These are phyloP conservation scores for Aspergillus eucalypticola DNA, from an alignment of 2,329 filamentous ascomycete genomes.

Conservation along the genomic window DNA sequence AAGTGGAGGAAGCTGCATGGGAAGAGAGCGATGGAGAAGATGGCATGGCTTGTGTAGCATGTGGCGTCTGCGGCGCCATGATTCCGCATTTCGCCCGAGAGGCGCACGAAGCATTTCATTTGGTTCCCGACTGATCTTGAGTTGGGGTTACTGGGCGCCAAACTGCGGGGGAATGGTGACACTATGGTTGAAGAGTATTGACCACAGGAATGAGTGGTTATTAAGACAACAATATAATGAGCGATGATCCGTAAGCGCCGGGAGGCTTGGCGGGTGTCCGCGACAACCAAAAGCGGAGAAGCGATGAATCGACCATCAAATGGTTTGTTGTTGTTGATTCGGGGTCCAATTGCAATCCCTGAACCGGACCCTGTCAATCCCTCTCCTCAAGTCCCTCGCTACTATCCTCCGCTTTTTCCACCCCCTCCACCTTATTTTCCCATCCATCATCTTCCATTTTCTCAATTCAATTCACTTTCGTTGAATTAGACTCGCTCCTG, in stretches of 20 bases:
- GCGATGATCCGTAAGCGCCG: not conserved
- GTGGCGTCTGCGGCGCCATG: conserved; percentile 45
- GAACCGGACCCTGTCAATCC: not conserved
- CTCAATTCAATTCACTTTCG: not conserved
- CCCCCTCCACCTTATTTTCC: not conserved
- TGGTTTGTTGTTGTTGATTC: too few relatives aligned
- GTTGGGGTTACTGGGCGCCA: too few relatives aligned
- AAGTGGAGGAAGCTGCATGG: conserved; percentile 31
- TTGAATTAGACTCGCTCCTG: not conserved
- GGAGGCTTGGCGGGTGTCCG: not conserved
- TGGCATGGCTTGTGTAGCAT: conserved; percentile 35
- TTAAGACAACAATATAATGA: not conserved
- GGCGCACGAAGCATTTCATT: conserved; percentile 53
- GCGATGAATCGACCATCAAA: too few relatives aligned
- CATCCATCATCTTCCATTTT: not conserved
- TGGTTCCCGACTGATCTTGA: conserved; percentile 16
- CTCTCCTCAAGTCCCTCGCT: not conserved
- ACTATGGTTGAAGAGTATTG: too few relatives aligned
- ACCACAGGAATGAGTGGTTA: too few relatives aligned
- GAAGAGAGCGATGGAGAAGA: conserved; percentile 36
- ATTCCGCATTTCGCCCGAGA: conserved; percentile 54
- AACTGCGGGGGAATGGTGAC: too few relatives aligned
- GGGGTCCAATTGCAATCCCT: not conserved
- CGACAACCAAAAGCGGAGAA: not conserved
- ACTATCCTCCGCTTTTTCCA: not conserved